These are phyloP conservation scores for Fusarium sp. DNA, from an alignment of 2,329 filamentous ascomycete genomes.

Conservation along the genomic window DNA sequence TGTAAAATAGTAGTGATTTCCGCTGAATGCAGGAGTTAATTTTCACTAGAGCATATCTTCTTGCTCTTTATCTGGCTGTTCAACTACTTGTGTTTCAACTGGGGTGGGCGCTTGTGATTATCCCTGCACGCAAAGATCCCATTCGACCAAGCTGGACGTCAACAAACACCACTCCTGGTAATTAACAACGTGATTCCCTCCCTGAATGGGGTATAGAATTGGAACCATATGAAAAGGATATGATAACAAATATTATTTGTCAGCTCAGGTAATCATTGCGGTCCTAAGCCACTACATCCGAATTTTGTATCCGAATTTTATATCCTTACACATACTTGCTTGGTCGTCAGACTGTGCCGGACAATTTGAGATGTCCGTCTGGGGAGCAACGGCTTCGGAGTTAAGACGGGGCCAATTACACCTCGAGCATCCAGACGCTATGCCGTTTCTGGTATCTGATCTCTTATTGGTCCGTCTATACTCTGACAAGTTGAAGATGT, in stretches of 20 bases:
- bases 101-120: too few relatives aligned
- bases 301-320: neutral
- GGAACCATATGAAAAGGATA: neutral
- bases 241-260: neutral
- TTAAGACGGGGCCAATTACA: slow-evolving; percentile 10
- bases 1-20: too few relatives aligned
- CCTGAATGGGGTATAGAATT: too few relatives aligned
- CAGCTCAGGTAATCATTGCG: neutral
- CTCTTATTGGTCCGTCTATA: slow-evolving; percentile 17
- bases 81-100: too few relatives aligned
- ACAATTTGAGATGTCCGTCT: slow-evolving; percentile 22
- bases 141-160: too few relatives aligned
- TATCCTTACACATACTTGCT: neutral
- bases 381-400: neutral
- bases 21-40: too few relatives aligned
- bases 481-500: neutral
- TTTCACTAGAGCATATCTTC: too few relatives aligned
- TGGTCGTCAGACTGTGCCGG: neutral
- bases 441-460: neutral
- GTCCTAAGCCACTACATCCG: slow-evolving; percentile 23
- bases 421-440: fast-evolving
- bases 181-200: too few relatives aligned
- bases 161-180: too few relatives aligned
- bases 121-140: too few relatives aligned
- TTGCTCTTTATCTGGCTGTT: too few relatives aligned